A percentile compares a stretch with the other conserved stretches of the same genome.
phyloP scores from a whole-genome alignment of 768 basidiomycete species.

The Boletellus ananiceps region DNA sequence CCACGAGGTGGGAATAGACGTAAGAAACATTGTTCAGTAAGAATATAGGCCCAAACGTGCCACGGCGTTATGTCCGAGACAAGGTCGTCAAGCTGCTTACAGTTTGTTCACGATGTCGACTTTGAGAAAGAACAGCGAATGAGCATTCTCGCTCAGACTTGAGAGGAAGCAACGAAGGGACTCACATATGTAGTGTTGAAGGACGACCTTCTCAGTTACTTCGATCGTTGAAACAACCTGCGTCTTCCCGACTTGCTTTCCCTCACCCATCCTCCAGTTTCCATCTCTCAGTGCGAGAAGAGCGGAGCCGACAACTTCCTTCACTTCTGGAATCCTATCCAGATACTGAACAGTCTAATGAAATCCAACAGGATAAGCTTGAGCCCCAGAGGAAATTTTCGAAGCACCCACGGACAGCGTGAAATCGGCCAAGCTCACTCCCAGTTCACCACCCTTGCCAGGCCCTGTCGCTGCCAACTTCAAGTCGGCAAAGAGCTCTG shows the following conservation, averaged over 20 bases:
- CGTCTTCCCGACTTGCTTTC: conserved; percentile 55
- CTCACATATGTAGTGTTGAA: conserved; percentile 76
- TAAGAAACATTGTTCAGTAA: too few relatives aligned
- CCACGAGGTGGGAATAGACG: too few relatives aligned
- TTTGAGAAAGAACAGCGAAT: too few relatives aligned
- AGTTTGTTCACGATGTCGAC: too few relatives aligned
- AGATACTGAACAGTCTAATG: conserved; percentile 65
- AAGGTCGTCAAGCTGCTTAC: too few relatives aligned
- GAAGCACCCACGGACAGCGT: conserved; percentile 43
- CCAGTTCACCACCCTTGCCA: conserved; percentile 54
- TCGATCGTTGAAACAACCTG: conserved; percentile 39
- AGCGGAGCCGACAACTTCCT: conserved; percentile 60
- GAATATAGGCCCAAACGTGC: too few relatives aligned
- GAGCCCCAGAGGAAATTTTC: neutral
- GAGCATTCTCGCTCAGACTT: too few relatives aligned
- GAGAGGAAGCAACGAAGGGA: conserved; percentile 13
- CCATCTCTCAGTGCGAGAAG: conserved; percentile 75
- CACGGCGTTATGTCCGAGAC: too few relatives aligned
- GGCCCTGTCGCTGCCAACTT: conserved; percentile 52
- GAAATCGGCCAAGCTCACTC: conserved; percentile 62
- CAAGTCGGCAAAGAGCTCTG: conserved; percentile 77
- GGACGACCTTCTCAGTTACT: conserved; percentile 52
- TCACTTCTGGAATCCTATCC: conserved; percentile 65
- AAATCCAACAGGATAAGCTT: neutral
- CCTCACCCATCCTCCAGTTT: conserved; percentile 91